These are phyloP conservation scores for Taxawa tesnikishii DNA, from an alignment of 2,329 filamentous ascomycete genomes.

Conservation along the genomic window DNA sequence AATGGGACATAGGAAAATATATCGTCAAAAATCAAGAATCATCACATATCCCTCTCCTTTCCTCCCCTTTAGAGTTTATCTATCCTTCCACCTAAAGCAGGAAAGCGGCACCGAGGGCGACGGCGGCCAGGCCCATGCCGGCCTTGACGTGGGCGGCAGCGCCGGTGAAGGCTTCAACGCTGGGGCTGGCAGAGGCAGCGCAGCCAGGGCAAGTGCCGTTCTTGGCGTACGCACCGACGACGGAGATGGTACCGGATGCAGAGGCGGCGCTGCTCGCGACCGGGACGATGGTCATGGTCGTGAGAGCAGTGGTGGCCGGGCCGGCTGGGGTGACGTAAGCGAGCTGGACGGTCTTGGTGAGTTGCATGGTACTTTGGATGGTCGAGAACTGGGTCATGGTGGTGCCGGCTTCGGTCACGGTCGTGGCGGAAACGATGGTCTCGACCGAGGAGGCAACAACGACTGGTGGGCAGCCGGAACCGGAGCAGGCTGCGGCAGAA, in stretches of 20 bases:
- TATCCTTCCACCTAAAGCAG: constrained; percentile 5
- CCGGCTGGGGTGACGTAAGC: not conserved
- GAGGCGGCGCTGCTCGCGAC: constrained; percentile 1
- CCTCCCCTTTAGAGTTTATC: constrained; percentile 1
- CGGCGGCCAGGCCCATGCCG: constrained; percentile 4
- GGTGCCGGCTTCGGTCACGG: not conserved
- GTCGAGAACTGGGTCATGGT: not conserved
- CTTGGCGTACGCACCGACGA: not conserved
- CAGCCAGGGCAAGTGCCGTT: constrained; percentile 1
- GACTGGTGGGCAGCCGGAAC: constrained; percentile 2
- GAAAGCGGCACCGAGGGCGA: constrained; percentile 3
- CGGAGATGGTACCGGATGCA: constrained; percentile 2
- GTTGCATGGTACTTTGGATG: not conserved
- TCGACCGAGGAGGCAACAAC: not conserved
- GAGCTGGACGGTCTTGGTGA: not conserved
- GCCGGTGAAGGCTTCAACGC: constrained; percentile 4
- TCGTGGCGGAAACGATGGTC: constrained; percentile 1
- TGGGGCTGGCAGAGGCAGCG: constrained; percentile 3
- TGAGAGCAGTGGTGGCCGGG: not conserved
- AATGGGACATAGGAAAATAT: not conserved
- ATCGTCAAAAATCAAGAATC: too few species aligned
- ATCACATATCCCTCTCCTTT: not conserved
- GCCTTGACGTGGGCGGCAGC: constrained; percentile 5
- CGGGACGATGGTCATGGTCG: not conserved
- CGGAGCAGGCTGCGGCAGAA: constrained; percentile 19